Base-by-base conservation (phyloP, 768 basidiomycete genomes). In the Mrakia gelida region DNA sequence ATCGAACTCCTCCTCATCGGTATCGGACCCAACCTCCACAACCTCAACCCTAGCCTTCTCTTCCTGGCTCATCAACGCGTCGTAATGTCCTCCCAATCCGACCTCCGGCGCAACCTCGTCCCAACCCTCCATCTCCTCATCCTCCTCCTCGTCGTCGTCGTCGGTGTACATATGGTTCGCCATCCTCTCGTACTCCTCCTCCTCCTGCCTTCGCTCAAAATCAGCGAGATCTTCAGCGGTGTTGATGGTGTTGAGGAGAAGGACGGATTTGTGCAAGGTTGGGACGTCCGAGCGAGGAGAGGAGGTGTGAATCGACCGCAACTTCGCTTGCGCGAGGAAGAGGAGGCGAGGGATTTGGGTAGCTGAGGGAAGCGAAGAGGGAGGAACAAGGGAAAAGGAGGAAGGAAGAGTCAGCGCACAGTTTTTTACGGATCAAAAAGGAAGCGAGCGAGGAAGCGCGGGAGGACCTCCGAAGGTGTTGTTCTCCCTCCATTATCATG, bases 221-320 rank as follows among this genome's bases (percentile, higher is more conserved):
- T 70, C 67, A 16, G 67, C 67, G 8, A 26, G 34, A 18, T 41
- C 23, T 21, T 70, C 67, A 38, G 38, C 38, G 67, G 38, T 26
- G 38, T 41, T 26, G 67, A 70, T 70, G 67, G 67, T 70, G 67
- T 70, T 70, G 34, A 41, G 67, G 18, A 70, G 67, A 8, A 70
- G 67, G 41, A 43, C 38, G 26, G 67, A 41, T 15, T 70, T 70
- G 38, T 41, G 67, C 6, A 70, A 23, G 21, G 38, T 41, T 16
- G 67, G 38, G 23, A 41, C 7, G 67, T 70, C 67, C 6, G 34
- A 38, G 34, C 41, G 41, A 38, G 34, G 26, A 18, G 32, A n/a
- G 34, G 63, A 38, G 63, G 21, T 18, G 26, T 41, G 23, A 4
- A 70, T 26, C 67, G 38, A 15, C 26, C 67, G 45, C 67, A 41